Conservation (phyloP, 139 green algal genomes). For the Astrephomene gubernaculifera region DNA sequence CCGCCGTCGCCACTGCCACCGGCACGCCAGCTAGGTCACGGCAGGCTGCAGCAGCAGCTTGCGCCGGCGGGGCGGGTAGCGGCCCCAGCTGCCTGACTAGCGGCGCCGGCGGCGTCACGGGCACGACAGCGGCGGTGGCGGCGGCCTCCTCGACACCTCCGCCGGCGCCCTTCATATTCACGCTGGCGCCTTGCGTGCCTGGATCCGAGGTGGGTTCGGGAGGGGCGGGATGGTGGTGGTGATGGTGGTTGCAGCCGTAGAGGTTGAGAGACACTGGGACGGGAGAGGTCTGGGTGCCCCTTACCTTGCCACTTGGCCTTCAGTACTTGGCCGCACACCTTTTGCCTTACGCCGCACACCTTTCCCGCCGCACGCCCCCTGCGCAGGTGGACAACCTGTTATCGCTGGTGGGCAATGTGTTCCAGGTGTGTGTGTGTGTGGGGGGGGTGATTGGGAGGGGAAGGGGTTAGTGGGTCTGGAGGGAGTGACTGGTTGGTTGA, state of each 20-base stretch:
- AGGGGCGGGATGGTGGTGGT: background rate
- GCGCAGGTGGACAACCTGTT: slow-evolving; percentile 37
- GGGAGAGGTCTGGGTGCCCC: too few species aligned
- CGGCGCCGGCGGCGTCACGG: background rate
- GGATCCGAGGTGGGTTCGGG: slow-evolving; percentile 13
- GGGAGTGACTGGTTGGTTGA: background rate
- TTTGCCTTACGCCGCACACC: background rate
- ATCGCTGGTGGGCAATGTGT: slow-evolving; percentile 26
- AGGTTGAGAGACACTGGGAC: too few species aligned
- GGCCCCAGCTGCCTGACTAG: too few species aligned
- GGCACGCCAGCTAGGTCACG: too few species aligned
- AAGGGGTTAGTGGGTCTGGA: background rate
- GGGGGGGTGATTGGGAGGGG: background rate
- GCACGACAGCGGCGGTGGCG: background rate
- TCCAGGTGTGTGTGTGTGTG: slow-evolving; percentile 7
- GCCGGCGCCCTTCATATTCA: slow-evolving; percentile 33
- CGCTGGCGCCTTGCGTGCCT: slow-evolving; percentile 5
- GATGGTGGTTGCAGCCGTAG: background rate
- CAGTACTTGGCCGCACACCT: too few species aligned
- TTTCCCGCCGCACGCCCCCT: background rate
- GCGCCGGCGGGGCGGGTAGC: too few species aligned
- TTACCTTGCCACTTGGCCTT: too few species aligned
- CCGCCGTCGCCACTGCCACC: background rate
- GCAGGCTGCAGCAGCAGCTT: too few species aligned
- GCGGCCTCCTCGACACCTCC: background rate